These are phyloP conservation scores for Obba rivulosa DNA, from an alignment of 768 basidiomycete species.

Conservation along the genomic window DNA sequence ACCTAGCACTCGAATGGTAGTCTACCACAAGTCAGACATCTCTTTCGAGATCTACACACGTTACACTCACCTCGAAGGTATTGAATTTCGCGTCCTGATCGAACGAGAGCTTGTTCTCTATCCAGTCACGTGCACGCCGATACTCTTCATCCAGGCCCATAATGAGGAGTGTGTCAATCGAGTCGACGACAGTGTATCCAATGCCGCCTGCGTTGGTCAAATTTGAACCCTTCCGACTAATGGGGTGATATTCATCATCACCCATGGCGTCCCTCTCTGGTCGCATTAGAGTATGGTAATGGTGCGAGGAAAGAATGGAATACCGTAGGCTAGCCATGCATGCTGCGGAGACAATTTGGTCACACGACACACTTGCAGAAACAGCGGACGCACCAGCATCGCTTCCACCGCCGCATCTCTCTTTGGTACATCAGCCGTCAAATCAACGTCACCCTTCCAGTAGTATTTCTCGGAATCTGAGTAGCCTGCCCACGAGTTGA, in stretches of 20 bases:
- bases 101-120: conserved; percentile 61
- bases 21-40: conserved; percentile 37
- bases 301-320: conserved; percentile 15
- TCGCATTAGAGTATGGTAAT: conserved; percentile 8
- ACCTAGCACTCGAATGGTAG: conserved; percentile 88
- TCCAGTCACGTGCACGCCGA: conserved; percentile 71
- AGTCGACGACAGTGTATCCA: conserved; percentile 86
- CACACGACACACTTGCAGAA: not conserved
- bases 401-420: conserved; percentile 71
- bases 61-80: conserved; percentile 75
- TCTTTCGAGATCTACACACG: not conserved
- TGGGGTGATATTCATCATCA: conserved; percentile 87
- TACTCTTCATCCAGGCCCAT: conserved; percentile 84
- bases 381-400: conserved; percentile 54
- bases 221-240: conserved; percentile 70
- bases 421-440: conserved; percentile 54
- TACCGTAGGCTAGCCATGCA: conserved; percentile 84
- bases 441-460: conserved; percentile 13
- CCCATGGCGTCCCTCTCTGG: conserved; percentile 89
- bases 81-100: conserved; percentile 76
- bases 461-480: no score
- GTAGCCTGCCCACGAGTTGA: not conserved
- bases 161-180: conserved; percentile 81
- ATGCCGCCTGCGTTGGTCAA: conserved; percentile 73
- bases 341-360: conserved; percentile 42